Evolutionary conservation across 345 rosid species (phyloP).

Genomic region (Eucalyptus curtisii): DNA sequence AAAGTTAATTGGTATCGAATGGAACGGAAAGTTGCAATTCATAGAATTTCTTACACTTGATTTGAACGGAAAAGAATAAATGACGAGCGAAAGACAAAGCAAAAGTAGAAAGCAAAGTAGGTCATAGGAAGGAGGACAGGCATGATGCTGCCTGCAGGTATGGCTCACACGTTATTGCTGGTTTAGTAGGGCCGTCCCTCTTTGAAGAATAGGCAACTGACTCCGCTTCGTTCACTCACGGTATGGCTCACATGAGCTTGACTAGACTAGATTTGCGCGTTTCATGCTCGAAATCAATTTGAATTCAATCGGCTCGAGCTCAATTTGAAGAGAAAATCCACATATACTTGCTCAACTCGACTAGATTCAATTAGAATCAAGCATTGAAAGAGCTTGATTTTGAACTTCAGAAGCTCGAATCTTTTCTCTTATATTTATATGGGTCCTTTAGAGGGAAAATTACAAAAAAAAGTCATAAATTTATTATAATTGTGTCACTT

Average conservation of each 20-base stretch:
- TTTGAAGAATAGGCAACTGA: too few species aligned
- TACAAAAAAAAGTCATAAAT: too few species aligned
- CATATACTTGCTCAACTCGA: background rate
- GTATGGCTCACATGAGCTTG: background rate
- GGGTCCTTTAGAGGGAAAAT: background rate
- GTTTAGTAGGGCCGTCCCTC: background rate
- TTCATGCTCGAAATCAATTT: background rate
- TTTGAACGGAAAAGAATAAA: background rate
- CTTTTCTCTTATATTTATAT: too few species aligned
- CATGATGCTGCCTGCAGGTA: background rate
- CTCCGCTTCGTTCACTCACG: too few species aligned
- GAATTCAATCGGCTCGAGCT: background rate
- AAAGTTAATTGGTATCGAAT: background rate
- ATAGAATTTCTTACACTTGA: background rate
- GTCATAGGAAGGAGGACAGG: background rate
- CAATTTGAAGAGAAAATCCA: background rate
- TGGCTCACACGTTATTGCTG: background rate
- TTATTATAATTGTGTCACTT: rapidly evolving
- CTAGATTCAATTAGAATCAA: background rate
- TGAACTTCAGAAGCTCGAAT: background rate
- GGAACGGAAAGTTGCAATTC: background rate
- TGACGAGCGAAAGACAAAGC: background rate
- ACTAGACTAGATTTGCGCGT: background rate
- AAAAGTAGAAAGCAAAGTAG: background rate
- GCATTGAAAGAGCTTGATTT: background rate